Conservation (phyloP, 805 yeast species). For the Suhomyces xylopsoci region DNA sequence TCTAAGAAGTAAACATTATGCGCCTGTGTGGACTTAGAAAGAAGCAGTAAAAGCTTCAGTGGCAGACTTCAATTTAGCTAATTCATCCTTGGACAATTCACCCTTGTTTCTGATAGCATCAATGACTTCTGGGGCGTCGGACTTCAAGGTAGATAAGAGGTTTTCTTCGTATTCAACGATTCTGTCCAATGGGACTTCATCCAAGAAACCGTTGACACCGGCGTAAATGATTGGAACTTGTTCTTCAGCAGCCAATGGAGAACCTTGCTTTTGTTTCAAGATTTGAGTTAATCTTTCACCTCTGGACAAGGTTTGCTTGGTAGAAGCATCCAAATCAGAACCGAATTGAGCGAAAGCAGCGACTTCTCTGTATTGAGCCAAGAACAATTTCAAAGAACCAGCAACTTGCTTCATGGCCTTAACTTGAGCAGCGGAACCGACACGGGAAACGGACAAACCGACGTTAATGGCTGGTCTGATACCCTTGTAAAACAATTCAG, state of each 20-base stretch:
- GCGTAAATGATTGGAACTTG: conserved; percentile 98
- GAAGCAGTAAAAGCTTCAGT: conserved; percentile 92
- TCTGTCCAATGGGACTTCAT: conserved; percentile 76
- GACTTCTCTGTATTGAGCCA: conserved; percentile 99
- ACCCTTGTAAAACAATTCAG: conserved; percentile 99
- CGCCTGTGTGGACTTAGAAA: conserved; percentile 44
- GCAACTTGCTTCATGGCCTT: conserved; percentile 99
- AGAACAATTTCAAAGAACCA: conserved; percentile 99
- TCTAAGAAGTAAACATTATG: conserved; percentile 7
- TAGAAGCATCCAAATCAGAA: conserved; percentile 99
- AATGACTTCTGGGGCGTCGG: conserved; percentile 83
- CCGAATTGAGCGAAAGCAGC: conserved; percentile 99
- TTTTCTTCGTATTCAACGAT: conserved; percentile 88
- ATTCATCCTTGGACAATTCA: conserved; percentile 81
- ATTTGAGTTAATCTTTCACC: conserved; percentile 99
- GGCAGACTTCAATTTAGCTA: conserved; percentile 84
- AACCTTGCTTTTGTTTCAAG: conserved; percentile 95
- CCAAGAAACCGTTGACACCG: conserved; percentile 99
- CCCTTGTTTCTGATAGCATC: conserved; percentile 85
- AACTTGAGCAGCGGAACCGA: conserved; percentile 99
- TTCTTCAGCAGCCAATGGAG: conserved; percentile 97
- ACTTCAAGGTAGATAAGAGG: conserved; percentile 87
- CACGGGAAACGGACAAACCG: conserved; percentile 99
- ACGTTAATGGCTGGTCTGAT: conserved; percentile 99
- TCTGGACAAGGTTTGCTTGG: conserved; percentile 97